phyloP scores from a whole-genome alignment of 164 flowering plant species.

The Berberis thunbergii region DNA sequence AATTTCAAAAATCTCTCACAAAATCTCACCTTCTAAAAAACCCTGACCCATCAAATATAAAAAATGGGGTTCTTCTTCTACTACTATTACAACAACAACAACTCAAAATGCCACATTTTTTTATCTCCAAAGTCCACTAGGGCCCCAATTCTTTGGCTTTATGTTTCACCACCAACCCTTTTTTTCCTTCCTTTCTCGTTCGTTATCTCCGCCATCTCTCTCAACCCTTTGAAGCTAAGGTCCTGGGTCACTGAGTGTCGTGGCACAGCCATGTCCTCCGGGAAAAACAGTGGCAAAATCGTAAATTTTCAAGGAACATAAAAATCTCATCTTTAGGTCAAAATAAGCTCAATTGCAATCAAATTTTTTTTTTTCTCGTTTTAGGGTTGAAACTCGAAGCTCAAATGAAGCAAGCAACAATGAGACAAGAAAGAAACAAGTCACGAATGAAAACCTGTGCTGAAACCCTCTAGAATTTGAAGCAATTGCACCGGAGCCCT shows the following conservation, averaged over 20 bases:
- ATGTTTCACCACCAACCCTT: neutral
- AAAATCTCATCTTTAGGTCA: too few species aligned
- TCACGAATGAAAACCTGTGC: too few species aligned
- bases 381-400: too few species aligned
- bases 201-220: neutral
- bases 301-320: neutral
- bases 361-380: too few species aligned
- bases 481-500: too few species aligned
- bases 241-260: neutral
- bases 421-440: too few species aligned
- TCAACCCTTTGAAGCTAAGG: neutral
- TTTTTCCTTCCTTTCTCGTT: neutral
- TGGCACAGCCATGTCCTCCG: slow-evolving; percentile 1
- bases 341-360: too few species aligned
- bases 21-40: neutral
- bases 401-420: too few species aligned
- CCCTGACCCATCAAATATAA: too few species aligned
- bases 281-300: neutral
- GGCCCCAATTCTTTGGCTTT: neutral
- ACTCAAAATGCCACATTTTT: too few species aligned
- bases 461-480: too few species aligned
- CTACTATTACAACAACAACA: neutral
- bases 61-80: neutral
- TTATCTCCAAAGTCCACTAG: neutral
- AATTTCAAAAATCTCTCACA: neutral